Evolutionary conservation across 2,329 filamentous ascomycete genomes (phyloP).

Genomic region (Cryphonectria carpinicola): DNA sequence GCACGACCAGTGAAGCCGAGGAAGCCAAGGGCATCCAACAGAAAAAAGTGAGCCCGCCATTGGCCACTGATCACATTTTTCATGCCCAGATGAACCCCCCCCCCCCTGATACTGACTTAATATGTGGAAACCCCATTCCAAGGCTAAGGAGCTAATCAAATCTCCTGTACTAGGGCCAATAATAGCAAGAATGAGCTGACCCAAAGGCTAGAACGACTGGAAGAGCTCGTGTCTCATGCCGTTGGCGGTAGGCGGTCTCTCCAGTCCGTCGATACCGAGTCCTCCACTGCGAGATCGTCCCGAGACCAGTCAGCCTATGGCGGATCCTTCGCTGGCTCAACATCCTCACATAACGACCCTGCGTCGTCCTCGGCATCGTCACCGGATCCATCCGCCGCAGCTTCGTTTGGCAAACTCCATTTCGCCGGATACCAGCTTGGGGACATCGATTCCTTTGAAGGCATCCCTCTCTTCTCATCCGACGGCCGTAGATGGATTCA

Average conservation of each 20-base stretch:
- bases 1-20: slow-evolving; percentile 32
- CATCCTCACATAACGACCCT: background rate
- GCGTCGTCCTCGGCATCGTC: slow-evolving; percentile 16
- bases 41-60: slow-evolving; percentile 3
- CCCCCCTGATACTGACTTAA: background rate
- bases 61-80: too few species aligned
- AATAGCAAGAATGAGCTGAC: background rate
- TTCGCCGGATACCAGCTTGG: slow-evolving; percentile 53
- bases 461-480: slow-evolving; percentile 53
- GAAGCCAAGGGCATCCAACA: background rate
- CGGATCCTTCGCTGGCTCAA: background rate
- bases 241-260: slow-evolving; percentile 10
- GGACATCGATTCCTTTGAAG: slow-evolving; percentile 49
- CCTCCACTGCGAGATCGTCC: background rate
- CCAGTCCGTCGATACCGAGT: background rate
- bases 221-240: slow-evolving; percentile 14
- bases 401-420: slow-evolving; percentile 43
- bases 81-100: background rate
- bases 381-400: slow-evolving; percentile 18
- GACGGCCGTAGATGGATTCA: slow-evolving; percentile 54
- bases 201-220: slow-evolving; percentile 5
- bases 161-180: background rate
- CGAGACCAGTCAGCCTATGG: background rate
- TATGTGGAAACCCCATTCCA: background rate
- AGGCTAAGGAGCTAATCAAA: background rate